Conservation (phyloP, 345 rosid species). For the Eucalyptus shirleyi region DNA sequence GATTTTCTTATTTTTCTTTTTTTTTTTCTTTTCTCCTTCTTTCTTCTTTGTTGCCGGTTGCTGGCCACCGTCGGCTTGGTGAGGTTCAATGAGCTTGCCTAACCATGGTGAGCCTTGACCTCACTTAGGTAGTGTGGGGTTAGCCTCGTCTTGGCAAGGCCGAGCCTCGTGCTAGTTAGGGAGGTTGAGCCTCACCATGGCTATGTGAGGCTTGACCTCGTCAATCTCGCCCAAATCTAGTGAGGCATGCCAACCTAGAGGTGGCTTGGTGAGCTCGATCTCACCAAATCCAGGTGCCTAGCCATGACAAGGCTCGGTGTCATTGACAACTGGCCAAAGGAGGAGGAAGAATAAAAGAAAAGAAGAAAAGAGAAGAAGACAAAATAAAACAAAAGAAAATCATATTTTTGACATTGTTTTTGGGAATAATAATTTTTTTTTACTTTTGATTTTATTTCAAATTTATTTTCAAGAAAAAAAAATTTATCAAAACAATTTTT, state of each 20-base stretch:
- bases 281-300: accelerated
- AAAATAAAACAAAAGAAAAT: too few species aligned
- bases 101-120: too few species aligned
- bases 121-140: too few species aligned
- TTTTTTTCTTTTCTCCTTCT: too few species aligned
- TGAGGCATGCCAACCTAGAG: accelerated
- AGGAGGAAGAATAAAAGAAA: too few species aligned
- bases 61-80: accelerated
- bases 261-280: accelerated
- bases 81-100: accelerated
- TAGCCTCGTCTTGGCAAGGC: accelerated
- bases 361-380: too few species aligned
- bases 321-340: accelerated
- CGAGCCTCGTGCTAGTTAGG: accelerated
- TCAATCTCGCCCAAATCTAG: accelerated
- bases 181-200: too few species aligned
- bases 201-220: accelerated
- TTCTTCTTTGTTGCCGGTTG: too few species aligned
- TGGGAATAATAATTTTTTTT: accelerated
- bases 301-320: too few species aligned
- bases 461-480: accelerated
- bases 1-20: too few species aligned
- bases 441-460: accelerated
- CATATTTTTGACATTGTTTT: accelerated
- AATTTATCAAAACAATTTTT: accelerated